Percentiles rank a stretch among this genome's conserved stretches.
These are phyloP conservation scores for Acacia confusa DNA, from an alignment of 306 rosid species.

Conservation along the genomic window DNA sequence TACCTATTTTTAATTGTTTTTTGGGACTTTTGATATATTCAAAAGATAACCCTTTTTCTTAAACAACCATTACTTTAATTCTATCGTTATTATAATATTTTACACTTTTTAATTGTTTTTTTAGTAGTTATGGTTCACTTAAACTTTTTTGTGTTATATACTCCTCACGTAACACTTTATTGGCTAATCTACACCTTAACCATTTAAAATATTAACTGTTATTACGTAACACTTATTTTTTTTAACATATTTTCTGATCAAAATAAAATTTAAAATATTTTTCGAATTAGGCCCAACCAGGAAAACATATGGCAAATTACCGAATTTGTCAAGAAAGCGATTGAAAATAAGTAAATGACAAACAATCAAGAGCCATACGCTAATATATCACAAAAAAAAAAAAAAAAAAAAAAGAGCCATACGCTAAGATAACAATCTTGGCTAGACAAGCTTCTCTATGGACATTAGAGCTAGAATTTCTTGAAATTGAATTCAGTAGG, in stretches of 20 bases:
- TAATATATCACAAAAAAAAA: no score
- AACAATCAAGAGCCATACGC: neutral
- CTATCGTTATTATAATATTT: no score
- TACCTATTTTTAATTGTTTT: no score
- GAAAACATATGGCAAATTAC: neutral
- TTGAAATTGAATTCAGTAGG: neutral
- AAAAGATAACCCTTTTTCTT: no score
- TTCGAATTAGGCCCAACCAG: neutral
- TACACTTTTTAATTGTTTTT: no score
- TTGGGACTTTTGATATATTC: no score
- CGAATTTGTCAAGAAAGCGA: constrained; percentile 1
- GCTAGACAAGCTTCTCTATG: constrained; percentile 10
- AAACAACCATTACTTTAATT: no score
- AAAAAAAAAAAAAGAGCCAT: no score
- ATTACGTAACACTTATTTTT: neutral
- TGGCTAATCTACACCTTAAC: no score
- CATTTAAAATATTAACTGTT: neutral
- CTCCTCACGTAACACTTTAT: no score
- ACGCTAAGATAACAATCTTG: neutral
- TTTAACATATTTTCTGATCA: neutral
- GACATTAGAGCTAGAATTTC: neutral
- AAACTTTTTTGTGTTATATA: no score
- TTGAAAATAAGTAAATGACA: neutral
- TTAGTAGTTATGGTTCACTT: no score
- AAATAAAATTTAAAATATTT: neutral